These are phyloP conservation scores for Ramularia collo-cygni DNA, from an alignment of 2,329 filamentous ascomycete species.

Conservation along the genomic window DNA sequence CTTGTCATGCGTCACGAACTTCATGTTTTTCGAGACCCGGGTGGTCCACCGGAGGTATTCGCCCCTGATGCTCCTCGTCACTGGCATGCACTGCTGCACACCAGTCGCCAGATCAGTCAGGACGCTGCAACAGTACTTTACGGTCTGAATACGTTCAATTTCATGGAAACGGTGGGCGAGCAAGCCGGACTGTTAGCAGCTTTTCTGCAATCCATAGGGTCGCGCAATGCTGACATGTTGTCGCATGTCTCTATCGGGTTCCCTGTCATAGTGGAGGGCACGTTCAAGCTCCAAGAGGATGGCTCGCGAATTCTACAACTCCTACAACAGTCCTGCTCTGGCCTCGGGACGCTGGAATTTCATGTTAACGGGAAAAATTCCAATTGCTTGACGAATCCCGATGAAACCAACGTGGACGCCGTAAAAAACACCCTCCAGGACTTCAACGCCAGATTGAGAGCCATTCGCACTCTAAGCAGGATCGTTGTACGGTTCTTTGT, in stretches of 20 bases:
- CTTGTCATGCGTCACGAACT: background rate
- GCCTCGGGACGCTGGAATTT: background rate
- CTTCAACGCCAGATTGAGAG: background rate
- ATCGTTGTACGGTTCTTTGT: too few relatives aligned
- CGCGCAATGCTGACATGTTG: background rate
- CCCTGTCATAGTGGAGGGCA: background rate
- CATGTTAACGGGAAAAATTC: background rate
- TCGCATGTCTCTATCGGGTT: background rate
- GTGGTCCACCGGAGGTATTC: background rate
- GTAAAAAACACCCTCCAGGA: background rate
- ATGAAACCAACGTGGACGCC: background rate
- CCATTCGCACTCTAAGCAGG: background rate
- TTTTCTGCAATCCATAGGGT: conserved; percentile 1
- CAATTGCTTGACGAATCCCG: background rate
- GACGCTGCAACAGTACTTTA: background rate
- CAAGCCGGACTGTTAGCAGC: background rate
- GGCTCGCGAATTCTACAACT: background rate
- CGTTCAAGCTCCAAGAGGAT: background rate
- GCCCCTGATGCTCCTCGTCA: background rate
- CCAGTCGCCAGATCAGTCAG: background rate
- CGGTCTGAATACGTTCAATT: background rate
- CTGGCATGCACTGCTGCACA: conserved; percentile 1
- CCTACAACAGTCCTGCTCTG: background rate
- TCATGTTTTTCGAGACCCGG: background rate
- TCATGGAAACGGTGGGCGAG: background rate